Evolutionary conservation across 1,139 yeast genomes (phyloP).

Genomic region (Taphrina wiesneri): DNA sequence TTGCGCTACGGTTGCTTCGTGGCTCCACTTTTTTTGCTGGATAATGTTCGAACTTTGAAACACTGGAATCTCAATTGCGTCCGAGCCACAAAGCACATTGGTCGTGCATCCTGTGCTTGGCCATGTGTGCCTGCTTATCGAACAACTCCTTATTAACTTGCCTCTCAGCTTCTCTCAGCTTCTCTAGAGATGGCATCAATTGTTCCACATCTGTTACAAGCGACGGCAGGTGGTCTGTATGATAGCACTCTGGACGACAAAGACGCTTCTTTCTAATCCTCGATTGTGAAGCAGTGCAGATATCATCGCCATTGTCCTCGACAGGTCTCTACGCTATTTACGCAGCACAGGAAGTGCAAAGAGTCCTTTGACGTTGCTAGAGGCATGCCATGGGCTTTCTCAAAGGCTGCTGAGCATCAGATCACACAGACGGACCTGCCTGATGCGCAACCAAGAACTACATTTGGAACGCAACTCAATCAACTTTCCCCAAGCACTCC

Average conservation of each 20-base stretch:
- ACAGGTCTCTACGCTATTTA: no score
- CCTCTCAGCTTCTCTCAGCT: background rate
- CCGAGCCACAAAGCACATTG: background rate
- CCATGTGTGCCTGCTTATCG: no score
- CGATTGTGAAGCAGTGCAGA: background rate
- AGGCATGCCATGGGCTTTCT: conserved; percentile 2
- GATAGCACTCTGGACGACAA: background rate
- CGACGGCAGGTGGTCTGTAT: background rate
- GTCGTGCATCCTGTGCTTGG: background rate
- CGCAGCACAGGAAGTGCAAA: no score
- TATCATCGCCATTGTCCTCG: background rate
- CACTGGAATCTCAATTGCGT: background rate
- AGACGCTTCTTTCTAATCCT: background rate
- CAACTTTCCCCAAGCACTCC: background rate
- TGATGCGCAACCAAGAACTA: background rate
- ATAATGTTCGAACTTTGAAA: no score
- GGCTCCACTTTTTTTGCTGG: conserved; percentile 1
- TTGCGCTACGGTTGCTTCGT: background rate
- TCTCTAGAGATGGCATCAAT: background rate
- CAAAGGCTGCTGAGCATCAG: background rate
- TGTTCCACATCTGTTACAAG: background rate
- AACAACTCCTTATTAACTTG: no score
- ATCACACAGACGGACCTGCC: background rate
- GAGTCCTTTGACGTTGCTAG: no score
- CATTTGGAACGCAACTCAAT: background rate